Evolutionary conservation across 2,329 filamentous ascomycete genomes (phyloP).

Genomic region (Chaetomium sp.): DNA sequence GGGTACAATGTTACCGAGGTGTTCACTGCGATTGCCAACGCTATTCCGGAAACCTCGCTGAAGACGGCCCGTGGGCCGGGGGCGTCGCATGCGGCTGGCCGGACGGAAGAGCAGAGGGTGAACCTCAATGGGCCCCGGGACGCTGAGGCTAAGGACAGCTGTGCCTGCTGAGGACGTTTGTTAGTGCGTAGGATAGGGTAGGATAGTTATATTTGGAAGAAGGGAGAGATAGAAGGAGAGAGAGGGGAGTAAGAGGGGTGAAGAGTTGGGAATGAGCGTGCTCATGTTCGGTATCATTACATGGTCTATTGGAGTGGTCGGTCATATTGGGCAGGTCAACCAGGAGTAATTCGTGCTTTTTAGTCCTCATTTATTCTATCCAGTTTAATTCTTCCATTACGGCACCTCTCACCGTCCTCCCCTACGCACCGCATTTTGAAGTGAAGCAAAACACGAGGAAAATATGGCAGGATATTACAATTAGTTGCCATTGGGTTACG

Average conservation of each 20-base stretch:
- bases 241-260: background rate
- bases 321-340: constrained; percentile 19
- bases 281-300: constrained; percentile 10
- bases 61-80: constrained; percentile 77
- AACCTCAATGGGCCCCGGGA: constrained; percentile 71
- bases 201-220: constrained; percentile 8
- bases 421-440: too few species aligned
- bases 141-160: constrained; percentile 78
- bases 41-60: constrained; percentile 92
- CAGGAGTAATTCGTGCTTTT: constrained; percentile 18
- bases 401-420: too few species aligned
- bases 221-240: constrained; percentile 7
- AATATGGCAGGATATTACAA: too few species aligned
- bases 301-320: constrained; percentile 18
- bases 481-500: too few species aligned
- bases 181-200: too few species aligned
- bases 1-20: constrained; percentile 92
- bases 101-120: constrained; percentile 66
- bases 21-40: constrained; percentile 96
- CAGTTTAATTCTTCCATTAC: background rate
- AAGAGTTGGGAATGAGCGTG: background rate
- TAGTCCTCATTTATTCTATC: constrained; percentile 9
- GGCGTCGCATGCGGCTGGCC: constrained; percentile 51
- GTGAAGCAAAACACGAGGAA: too few species aligned
- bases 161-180: constrained; percentile 60